Base-by-base conservation (phyloP, 352 stramenopile genomes). In the Blastocystis sp. region DNA sequence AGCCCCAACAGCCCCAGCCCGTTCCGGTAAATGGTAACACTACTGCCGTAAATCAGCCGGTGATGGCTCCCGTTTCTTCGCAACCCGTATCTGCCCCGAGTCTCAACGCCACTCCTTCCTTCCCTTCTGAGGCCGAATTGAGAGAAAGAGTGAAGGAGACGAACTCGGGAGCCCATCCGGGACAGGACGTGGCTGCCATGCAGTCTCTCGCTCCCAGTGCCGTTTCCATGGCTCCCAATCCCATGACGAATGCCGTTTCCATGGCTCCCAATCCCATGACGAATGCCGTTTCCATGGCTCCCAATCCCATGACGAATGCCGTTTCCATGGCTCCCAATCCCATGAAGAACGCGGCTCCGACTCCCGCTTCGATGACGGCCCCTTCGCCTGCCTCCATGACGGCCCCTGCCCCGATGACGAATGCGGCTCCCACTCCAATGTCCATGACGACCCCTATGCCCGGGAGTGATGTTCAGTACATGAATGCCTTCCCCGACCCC, bases 111-210 rank as follows among this genome's bases (percentile, higher is more conserved):
- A 4, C 64, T 41, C 64, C 14, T 4, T 71, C 64, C 19, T 71
- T 71, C n/a, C 66, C 66, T 17, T 60, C 66, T 5, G 66, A 76
- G 21, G 41, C 66, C 11, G 34, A 76, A 56, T 14, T 76, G 38
- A 5, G 53, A 38, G 40, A 41, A 28, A 14, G 48, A 0, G 48
- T 56, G 48, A 56, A 56, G 48, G 48, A 56, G 48, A 56, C 48
- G 5, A 56, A 56, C 48, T 56, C 48, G 48, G 48, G 5, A 14
- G 14, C 48, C 28, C 28, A 34, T 34, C 28, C 28, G 28, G 28
- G 28, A 34, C 28, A 34, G 28, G 28, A 34, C 28, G 28, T 34
- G 28, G 28, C 28, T 34, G 28, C 0, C 28, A 34, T 34, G 28
- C 28, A 34, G 28, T 34, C 28, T 34, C 28, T 34, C 28, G 28